A percentile compares a stretch with the other conserved stretches of the same genome.
Conservation (phyloP, 148 eudicot species). For the Chenopodium suecicum region DNA sequence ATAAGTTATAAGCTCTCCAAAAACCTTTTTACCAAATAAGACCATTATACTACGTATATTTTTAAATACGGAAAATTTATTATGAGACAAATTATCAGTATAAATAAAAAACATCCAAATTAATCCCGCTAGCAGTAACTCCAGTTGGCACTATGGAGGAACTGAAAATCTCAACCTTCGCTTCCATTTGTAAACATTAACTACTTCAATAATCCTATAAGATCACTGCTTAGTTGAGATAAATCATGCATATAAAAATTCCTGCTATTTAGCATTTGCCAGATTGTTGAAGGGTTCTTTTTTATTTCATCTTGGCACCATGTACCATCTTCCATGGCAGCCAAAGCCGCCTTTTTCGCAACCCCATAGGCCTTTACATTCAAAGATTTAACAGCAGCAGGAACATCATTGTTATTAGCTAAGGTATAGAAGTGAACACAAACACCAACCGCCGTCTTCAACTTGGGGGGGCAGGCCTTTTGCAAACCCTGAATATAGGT, state of each 20-base stretch:
- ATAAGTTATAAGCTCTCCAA: no score
- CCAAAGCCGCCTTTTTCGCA: constrained; percentile 2
- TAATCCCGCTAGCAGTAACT: neutral
- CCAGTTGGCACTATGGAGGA: neutral
- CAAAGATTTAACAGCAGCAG: constrained; percentile 2
- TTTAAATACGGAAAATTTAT: neutral
- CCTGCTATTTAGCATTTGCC: neutral
- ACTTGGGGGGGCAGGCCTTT: neutral
- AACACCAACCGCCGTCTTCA: neutral
- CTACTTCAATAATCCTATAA: constrained; percentile 20
- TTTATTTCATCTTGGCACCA: constrained; percentile 13
- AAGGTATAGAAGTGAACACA: constrained; percentile 10
- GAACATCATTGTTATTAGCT: constrained; percentile 17
- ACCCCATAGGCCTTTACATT: constrained; percentile 15
- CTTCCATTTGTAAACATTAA: neutral
- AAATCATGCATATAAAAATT: constrained; percentile 23
- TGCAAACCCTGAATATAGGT: constrained; percentile 8
- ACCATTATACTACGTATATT: neutral
- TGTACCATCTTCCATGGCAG: constrained; percentile 15
- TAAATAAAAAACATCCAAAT: neutral
- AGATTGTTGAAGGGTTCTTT: constrained; percentile 22
- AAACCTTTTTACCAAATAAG: no score
- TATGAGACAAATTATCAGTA: neutral
- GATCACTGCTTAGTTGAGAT: constrained; percentile 22
- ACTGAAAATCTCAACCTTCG: neutral